phyloP scores from a whole-genome alignment of 139 green algal species.

The Choricystis sp. region DNA sequence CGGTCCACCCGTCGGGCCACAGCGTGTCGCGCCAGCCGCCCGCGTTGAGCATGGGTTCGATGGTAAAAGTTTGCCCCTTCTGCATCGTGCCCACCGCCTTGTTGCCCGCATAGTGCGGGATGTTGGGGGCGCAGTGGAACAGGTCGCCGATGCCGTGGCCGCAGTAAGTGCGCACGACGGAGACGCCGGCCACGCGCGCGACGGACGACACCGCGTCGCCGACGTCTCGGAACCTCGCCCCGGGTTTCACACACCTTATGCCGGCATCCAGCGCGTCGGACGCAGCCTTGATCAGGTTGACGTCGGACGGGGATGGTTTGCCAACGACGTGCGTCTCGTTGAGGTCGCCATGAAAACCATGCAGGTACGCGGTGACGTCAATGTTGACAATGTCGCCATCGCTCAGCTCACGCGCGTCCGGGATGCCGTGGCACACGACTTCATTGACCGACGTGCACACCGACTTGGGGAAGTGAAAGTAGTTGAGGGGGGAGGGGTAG shows the following conservation, averaged over 20 bases:
- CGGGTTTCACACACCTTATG: constrained; percentile 72
- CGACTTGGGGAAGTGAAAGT: constrained; percentile 78
- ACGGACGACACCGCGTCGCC: constrained; percentile 62
- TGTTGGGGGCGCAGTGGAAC: constrained; percentile 95
- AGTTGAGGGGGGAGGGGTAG: constrained; percentile 85
- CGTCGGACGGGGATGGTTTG: constrained; percentile 50
- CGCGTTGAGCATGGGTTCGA: constrained; percentile 96
- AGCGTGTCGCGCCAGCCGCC: constrained; percentile 55
- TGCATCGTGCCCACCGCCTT: constrained; percentile 87
- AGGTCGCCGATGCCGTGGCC: constrained; percentile 91
- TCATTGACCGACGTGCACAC: constrained; percentile 97
- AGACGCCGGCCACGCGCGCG: constrained; percentile 24
- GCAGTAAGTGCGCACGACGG: constrained; percentile 86
- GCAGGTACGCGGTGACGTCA: constrained; percentile 76
- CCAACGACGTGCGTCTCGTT: constrained; percentile 90
- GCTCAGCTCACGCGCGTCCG: constrained; percentile 68
- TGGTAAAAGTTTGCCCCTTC: constrained; percentile 76
- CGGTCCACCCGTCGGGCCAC: constrained; percentile 94
- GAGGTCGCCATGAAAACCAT: constrained; percentile 87
- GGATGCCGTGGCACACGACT: constrained; percentile 98
- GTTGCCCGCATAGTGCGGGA: constrained; percentile 89
- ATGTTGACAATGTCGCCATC: constrained; percentile 96
- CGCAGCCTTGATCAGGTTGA: constrained; percentile 58
- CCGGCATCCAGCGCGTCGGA: constrained; percentile 58
- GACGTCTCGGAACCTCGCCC: constrained; percentile 74